Evolutionary conservation across 257 asterid species (phyloP).

Genomic region (Fraxinus excelsior): DNA sequence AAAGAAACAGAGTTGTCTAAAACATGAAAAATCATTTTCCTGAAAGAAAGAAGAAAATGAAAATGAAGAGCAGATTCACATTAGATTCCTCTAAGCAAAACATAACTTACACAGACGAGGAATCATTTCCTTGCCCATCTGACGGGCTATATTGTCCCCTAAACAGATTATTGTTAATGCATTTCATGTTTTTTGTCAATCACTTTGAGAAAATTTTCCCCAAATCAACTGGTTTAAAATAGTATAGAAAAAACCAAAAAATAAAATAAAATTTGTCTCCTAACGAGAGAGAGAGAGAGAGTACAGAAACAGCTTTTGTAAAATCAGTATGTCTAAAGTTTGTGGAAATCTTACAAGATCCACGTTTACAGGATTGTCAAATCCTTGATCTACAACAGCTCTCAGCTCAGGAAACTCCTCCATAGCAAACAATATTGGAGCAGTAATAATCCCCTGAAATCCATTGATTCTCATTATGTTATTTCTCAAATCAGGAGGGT

Average conservation of each 20-base stretch:
- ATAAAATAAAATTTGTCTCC: not conserved
- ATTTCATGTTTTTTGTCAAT: not conserved
- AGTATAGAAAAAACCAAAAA: not conserved
- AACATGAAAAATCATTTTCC: not conserved
- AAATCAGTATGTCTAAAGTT: constrained; percentile 1
- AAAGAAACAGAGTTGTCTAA: not conserved
- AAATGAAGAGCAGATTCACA: not conserved
- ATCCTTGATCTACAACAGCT: constrained; percentile 62
- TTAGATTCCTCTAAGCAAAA: not conserved
- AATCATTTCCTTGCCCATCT: not conserved
- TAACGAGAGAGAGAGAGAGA: not conserved
- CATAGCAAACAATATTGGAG: constrained; percentile 89
- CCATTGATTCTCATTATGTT: constrained; percentile 11
- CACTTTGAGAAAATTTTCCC: not conserved
- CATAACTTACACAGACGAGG: too few species aligned
- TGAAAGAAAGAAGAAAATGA: not conserved
- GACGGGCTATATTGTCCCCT: not conserved
- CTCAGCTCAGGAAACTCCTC: constrained; percentile 91
- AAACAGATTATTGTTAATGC: not conserved
- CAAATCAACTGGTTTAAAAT: not conserved
- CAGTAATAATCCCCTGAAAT: constrained; percentile 80
- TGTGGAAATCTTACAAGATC: constrained; percentile 58
- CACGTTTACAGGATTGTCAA: constrained; percentile 70
- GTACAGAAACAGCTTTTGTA: not conserved
- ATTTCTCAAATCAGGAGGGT: not conserved